A percentile compares a stretch with the other conserved stretches of the same genome.
Conservation (phyloP, 106 monocot genomes). For the Triglochin maritima region DNA sequence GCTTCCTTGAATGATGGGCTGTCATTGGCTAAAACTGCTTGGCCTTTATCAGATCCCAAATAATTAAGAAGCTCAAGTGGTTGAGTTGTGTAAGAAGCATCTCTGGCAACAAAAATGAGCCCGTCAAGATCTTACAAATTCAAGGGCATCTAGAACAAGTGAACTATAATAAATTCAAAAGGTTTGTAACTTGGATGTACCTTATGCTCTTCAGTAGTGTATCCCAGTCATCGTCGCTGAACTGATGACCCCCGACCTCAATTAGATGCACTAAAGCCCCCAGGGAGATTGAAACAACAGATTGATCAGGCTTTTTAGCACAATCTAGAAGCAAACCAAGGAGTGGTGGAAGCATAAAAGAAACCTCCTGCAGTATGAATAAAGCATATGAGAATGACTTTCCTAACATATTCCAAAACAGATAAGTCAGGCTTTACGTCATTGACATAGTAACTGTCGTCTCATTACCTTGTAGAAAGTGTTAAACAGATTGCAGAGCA, state of each 20-base stretch:
- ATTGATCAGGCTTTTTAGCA: conserved; percentile 96
- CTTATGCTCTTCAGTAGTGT: conserved; percentile 85
- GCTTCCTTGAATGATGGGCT: conserved; percentile 19
- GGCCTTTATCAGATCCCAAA: conserved; percentile 53
- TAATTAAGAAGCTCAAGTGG: conserved; percentile 96
- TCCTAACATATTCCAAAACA: background rate
- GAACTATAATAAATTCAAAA: background rate
- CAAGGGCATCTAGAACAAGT: background rate
- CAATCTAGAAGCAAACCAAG: conserved; percentile 93
- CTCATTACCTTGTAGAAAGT: conserved; percentile 77
- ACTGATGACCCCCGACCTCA: conserved; percentile 95
- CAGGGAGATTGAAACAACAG: conserved; percentile 90
- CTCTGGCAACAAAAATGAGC: conserved; percentile 27
- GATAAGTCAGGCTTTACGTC: too few relatives aligned
- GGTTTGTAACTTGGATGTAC: conserved; percentile 18
- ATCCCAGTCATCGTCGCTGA: conserved; percentile 88
- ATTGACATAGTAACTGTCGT: too few relatives aligned
- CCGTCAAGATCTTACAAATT: background rate
- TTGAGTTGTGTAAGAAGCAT: conserved; percentile 94
- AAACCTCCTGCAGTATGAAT: conserved; percentile 54
- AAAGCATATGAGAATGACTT: background rate
- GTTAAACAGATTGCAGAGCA: conserved; percentile 96
- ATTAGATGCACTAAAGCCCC: conserved; percentile 95
- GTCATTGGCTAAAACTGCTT: conserved; percentile 8
- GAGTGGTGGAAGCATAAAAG: conserved; percentile 90